Base-by-base conservation (phyloP, 1,139 yeast genomes). In the Williopsis jadinii region DNA sequence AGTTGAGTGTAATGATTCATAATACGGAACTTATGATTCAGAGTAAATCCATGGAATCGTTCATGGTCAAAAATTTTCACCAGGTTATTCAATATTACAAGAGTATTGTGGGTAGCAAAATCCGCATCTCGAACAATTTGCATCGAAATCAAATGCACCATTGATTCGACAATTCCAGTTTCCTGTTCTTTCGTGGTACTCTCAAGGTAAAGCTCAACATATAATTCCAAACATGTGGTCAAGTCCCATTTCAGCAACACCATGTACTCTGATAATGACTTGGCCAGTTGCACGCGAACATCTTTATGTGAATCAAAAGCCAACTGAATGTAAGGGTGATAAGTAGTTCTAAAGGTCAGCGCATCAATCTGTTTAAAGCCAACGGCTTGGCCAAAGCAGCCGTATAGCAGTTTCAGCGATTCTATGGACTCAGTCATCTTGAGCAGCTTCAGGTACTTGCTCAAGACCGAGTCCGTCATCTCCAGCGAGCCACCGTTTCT, bases 191-290 rank as follows among this genome's bases (percentile, higher is more conserved):
- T 51, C 37, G 54, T 57, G 24, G 58, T 50, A 5, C 48, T 41
- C 5, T 59, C 54, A 6, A 52, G 37, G 42, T 61, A 60, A 2
- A 64, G 29, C 30, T 55, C 61, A 11, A 53, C 50, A 44, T 58
- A 64, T 19, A 61, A 47, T 3, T 43, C 48, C 41, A 60, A 44
- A 3, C 55, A 51, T 3, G 59, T 54, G 8, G 48, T 45, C 19
- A 56, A 32, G 9, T 44, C 40, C 37, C 45, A 47, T 1, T 41
- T 19, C 3, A 33, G 36, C 2, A 11, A 8, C 2, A 56, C 27
- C n/a, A 66, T 37, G 3, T 63, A 48, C 35, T 65, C 67, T 0
- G 67, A 64, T 10, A 66, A 31, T 2, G 60, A 40, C 35, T 55
- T 59, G 1, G 67, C 62, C 0, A 64, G 53, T 5, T 45, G 41